A percentile compares a stretch with the other conserved stretches of the same genome.
Conservation (phyloP, 768 basidiomycete species). For the Infundibulicybe gibba region DNA sequence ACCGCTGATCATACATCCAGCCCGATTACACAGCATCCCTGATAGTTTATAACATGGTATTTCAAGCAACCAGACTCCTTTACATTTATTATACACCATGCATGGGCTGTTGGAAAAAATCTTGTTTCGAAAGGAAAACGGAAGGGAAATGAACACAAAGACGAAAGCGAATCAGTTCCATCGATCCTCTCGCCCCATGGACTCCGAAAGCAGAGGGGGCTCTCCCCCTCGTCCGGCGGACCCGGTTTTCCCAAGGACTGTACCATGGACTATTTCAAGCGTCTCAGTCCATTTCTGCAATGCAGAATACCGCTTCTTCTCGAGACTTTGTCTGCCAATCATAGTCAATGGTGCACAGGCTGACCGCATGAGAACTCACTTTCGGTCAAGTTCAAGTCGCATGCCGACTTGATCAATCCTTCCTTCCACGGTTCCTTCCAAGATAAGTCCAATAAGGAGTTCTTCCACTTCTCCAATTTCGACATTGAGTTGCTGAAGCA, state of each 20-base stretch:
- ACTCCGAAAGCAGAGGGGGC: constrained; percentile 28
- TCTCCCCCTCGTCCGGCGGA: constrained; percentile 33
- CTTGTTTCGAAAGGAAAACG: neutral
- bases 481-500: constrained; percentile 88
- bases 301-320: constrained; percentile 82
- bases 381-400: constrained; percentile 84
- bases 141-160: constrained; percentile 4
- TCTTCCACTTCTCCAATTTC: constrained; percentile 89
- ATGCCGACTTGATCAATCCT: constrained; percentile 96
- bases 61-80: neutral
- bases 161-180: constrained; percentile 24
- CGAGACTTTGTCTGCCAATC: constrained; percentile 68
- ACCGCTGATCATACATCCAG: too few species aligned
- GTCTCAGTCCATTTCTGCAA: constrained; percentile 80
- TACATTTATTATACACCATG: neutral
- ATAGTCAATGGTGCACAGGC: constrained; percentile 1
- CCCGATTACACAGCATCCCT: too few species aligned
- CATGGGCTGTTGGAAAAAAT: neutral
- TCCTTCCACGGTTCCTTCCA: constrained; percentile 97
- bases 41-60: too few species aligned
- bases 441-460: constrained; percentile 86
- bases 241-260: constrained; percentile 72
- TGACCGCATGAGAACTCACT: constrained; percentile 48
- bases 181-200: constrained; percentile 30
- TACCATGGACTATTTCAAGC: constrained; percentile 72